Evolutionary conservation across 352 stramenopile genomes (phyloP), one percentile per base, ranked within the genome.

Genomic region (Elongisporangium undulatum): DNA sequence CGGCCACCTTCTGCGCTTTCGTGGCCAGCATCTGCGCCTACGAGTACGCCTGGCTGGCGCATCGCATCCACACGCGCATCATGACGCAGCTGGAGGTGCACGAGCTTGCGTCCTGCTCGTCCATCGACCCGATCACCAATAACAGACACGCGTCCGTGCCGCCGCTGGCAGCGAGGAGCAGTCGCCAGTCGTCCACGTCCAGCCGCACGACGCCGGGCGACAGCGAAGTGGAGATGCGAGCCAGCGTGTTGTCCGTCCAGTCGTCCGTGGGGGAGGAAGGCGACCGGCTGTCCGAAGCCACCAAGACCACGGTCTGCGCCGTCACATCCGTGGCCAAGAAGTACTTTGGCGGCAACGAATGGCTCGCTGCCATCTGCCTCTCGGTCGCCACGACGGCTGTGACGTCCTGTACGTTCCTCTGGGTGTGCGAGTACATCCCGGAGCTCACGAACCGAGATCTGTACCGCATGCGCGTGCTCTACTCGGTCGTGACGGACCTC

Each of bases 1-100:
- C 79, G 22, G 75, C 77, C 49, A 89, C 75, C n/a, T 73, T 87
- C 62, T 89, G 79, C 51, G 72, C 77, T 4, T 85, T 84, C 49
- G 68, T 87, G 15, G 82, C 64, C 26, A 83, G 69, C 22, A 71
- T 87, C 51, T 90, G 79, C 68, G 75, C 78, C 12, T 91, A 84
- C 60, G 82, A 91, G 62, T 91, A 87, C 34, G 71, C 77, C 20
- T 90, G 82, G 82, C 67, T 91, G 34, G 68, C 77, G 15, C 73
- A 89, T 55, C 77, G 82, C 34, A 91, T 91, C 59, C 74, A 87
- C 38, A 58, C 71, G 59, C 78, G 78, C 51, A 53, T 88, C 5
- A 60, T 79, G 63, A 66, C 67, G 38, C 75, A 71, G 50, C 56
- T 78, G 62, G 52, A 59, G 20, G 39, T 51, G 1, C 71, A 61